A percentile compares a stretch with the other conserved stretches of the same genome.
Evolutionary conservation across 108 stramenopile species (phyloP).

Genomic region (Nitzschia palea): DNA sequence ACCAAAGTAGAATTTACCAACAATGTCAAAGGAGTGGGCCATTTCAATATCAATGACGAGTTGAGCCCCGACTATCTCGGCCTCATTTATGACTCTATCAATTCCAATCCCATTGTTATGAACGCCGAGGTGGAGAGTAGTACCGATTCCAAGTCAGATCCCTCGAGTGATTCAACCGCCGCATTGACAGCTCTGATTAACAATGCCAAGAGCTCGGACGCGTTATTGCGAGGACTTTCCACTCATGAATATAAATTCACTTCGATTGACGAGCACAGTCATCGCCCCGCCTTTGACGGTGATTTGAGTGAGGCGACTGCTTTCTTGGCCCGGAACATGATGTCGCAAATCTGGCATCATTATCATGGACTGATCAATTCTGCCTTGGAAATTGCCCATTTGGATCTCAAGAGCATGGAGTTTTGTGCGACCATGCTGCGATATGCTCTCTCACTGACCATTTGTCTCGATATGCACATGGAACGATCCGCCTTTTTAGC

Average conservation of each 20-base stretch:
- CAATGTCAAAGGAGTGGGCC: constrained; percentile 78
- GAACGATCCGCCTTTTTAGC: constrained; percentile 74
- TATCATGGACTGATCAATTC: constrained; percentile 77
- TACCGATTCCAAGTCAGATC: not conserved
- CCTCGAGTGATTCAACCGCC: not conserved
- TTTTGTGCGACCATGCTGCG: constrained; percentile 72
- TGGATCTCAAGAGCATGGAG: constrained; percentile 69
- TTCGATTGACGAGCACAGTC: constrained; percentile 45
- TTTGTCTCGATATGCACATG: constrained; percentile 79
- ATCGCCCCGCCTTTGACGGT: constrained; percentile 5
- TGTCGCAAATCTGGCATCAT: constrained; percentile 67
- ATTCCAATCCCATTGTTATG: constrained; percentile 55
- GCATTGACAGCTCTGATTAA: constrained; percentile 38
- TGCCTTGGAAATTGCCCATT: constrained; percentile 65
- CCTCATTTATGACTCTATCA: constrained; percentile 80
- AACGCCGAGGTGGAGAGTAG: constrained; percentile 9
- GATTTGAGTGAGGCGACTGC: constrained; percentile 18
- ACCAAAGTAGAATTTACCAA: constrained; percentile 85
- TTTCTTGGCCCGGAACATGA: constrained; percentile 51
- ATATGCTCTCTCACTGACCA: constrained; percentile 72
- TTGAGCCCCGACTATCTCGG: constrained; percentile 70
- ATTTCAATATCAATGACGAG: constrained; percentile 64
- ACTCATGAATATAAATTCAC: constrained; percentile 53
- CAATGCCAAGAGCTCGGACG: constrained; percentile 69
- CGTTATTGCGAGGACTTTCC: constrained; percentile 71